Conservation (phyloP, 2,329 filamentous ascomycete genomes). For the Didymella pomorum region DNA sequence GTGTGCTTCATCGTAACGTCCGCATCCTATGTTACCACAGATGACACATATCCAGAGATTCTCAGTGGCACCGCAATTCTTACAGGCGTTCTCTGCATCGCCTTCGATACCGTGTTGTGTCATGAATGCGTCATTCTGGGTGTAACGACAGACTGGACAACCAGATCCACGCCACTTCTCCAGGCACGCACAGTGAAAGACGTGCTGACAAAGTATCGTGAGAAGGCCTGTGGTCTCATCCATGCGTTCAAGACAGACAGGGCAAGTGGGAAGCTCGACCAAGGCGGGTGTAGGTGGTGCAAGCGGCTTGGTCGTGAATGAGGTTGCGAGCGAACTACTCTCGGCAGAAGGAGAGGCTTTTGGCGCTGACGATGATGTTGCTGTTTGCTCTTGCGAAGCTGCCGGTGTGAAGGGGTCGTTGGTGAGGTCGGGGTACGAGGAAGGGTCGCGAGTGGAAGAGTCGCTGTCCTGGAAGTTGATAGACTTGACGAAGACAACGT, state of each 20-base stretch:
- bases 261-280: conserved; percentile 91
- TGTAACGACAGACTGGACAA: conserved; percentile 94
- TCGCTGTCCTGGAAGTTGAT: conserved; percentile 80
- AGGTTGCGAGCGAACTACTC: conserved; percentile 45
- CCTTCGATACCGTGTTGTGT: conserved; percentile 42
- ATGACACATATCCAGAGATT: conserved; percentile 97
- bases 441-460: conserved; percentile 50
- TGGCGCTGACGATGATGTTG: conserved; percentile 42
- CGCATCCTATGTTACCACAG: conserved; percentile 91
- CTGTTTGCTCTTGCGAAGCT: conserved; percentile 49
- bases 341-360: conserved; percentile 47
- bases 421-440: conserved; percentile 67
- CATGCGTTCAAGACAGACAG: conserved; percentile 97
- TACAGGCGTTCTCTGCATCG: conserved; percentile 74
- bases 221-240: conserved; percentile 94
- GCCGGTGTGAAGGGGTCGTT: conserved; percentile 71
- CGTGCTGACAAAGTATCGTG: conserved; percentile 95
- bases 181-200: conserved; percentile 95
- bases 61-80: conserved; percentile 77
- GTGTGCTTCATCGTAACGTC: conserved; percentile 91
- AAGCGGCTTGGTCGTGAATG: conserved; percentile 67
- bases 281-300: conserved; percentile 82
- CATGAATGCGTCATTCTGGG: conserved; percentile 64
- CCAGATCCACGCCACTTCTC: conserved; percentile 95
- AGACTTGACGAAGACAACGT: conserved; percentile 92